Evolutionary conservation across 192 early-diverging fungal genomes (phyloP).

Genomic region (Gamsiella multidivaricata): DNA sequence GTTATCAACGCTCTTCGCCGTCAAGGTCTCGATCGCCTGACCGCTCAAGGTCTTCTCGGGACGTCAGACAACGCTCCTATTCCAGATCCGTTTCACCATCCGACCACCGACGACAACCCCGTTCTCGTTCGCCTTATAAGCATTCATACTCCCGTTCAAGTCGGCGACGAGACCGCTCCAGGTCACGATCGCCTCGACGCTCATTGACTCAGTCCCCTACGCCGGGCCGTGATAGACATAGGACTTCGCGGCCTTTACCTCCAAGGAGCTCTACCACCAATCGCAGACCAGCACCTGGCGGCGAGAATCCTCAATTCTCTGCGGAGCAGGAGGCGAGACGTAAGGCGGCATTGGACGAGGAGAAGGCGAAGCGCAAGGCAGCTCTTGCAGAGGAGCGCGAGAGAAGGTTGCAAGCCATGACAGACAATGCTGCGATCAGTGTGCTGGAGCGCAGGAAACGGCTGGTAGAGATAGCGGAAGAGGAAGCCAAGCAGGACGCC

Average conservation of each 20-base stretch:
- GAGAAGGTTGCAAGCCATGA: slow-evolving; percentile 54
- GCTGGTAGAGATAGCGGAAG: slow-evolving; percentile 39
- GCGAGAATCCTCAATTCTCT: neutral
- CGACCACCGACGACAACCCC: neutral
- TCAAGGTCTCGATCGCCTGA: slow-evolving; percentile 8
- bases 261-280: neutral
- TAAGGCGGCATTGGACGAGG: slow-evolving; percentile 4
- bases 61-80: slow-evolving; percentile 2
- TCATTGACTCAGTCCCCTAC: slow-evolving; percentile 11
- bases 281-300: neutral
- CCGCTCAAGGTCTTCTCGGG: neutral
- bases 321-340: neutral
- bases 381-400: slow-evolving; percentile 22
- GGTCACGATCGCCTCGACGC: slow-evolving; percentile 9
- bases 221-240: neutral
- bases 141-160: slow-evolving; percentile 1
- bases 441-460: slow-evolving; percentile 42
- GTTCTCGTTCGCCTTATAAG: slow-evolving; percentile 25
- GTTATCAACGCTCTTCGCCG: neutral
- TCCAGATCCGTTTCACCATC: slow-evolving; percentile 15
- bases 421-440: slow-evolving; percentile 51
- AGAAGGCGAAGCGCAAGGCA: slow-evolving; percentile 16
- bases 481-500: slow-evolving; percentile 40
- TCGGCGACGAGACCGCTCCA: neutral
- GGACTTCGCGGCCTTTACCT: neutral